Evolutionary conservation across 2,329 filamentous ascomycete genomes (phyloP).

Genomic region (Aspergillus sp.): DNA sequence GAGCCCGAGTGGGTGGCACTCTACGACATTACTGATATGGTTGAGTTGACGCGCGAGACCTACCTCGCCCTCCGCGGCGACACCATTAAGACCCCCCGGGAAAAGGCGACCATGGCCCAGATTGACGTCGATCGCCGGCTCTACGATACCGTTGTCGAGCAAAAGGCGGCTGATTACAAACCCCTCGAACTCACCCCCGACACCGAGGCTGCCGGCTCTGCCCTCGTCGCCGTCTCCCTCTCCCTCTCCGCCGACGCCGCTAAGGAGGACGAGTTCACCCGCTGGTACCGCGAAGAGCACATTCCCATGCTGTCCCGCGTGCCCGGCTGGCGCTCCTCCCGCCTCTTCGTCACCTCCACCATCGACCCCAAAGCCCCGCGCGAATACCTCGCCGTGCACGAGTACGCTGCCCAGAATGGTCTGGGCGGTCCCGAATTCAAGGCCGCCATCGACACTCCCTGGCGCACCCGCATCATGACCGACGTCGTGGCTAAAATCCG

Average conservation of each 20-base stretch:
- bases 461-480: slow-evolving; percentile 60
- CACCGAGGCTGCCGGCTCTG: slow-evolving; percentile 60
- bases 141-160: slow-evolving; percentile 65
- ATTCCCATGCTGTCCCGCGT: slow-evolving; percentile 70
- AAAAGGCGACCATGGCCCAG: slow-evolving; percentile 63
- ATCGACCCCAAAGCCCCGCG: slow-evolving; percentile 59
- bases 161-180: slow-evolving; percentile 59
- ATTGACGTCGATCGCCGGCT: slow-evolving; percentile 71
- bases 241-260: slow-evolving; percentile 58
- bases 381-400: slow-evolving; percentile 69
- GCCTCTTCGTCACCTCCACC: slow-evolving; percentile 68
- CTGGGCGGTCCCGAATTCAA: slow-evolving; percentile 66
- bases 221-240: slow-evolving; percentile 65
- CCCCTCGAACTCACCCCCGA: slow-evolving; percentile 63
- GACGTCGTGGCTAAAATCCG: slow-evolving; percentile 61
- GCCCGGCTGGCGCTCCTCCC: slow-evolving; percentile 75
- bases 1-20: slow-evolving; percentile 73
- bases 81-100: slow-evolving; percentile 58
- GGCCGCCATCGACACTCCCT: slow-evolving; percentile 63
- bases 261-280: slow-evolving; percentile 58
- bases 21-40: slow-evolving; percentile 79
- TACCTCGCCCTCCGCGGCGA: slow-evolving; percentile 60
- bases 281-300: slow-evolving; percentile 78
- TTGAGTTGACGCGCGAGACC: slow-evolving; percentile 63
- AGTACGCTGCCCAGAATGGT: slow-evolving; percentile 69